These are phyloP conservation scores for Aspergillus versicolor DNA, from an alignment of 2,329 filamentous ascomycete genomes.

Conservation along the genomic window DNA sequence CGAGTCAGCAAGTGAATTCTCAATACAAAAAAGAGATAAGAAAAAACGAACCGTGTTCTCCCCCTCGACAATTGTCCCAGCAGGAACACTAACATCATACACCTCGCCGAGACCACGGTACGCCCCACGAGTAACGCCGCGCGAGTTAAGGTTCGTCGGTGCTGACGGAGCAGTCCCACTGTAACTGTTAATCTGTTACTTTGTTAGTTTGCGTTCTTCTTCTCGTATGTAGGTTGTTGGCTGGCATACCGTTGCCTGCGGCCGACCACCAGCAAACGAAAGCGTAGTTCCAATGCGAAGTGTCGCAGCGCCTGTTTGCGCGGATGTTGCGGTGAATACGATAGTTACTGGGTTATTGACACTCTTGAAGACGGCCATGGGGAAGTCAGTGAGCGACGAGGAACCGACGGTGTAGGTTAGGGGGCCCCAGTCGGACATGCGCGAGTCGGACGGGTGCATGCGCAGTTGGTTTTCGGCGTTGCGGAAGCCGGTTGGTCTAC, in stretches of 20 bases:
- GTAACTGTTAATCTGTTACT: conserved; percentile 53
- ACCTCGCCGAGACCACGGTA: conserved; percentile 65
- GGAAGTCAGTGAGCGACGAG: conserved; percentile 54
- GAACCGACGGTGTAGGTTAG: conserved; percentile 62
- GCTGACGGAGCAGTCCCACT: conserved; percentile 50
- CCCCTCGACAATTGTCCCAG: conserved; percentile 59
- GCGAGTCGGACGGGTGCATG: conserved; percentile 67
- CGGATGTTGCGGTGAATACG: conserved; percentile 55
- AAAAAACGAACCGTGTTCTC: conserved; percentile 51
- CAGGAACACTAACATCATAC: conserved; percentile 61
- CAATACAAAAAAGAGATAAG: background rate
- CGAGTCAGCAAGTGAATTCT: background rate
- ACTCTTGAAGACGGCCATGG: conserved; percentile 65
- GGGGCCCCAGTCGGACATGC: conserved; percentile 63
- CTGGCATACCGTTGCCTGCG: conserved; percentile 44
- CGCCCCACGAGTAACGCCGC: conserved; percentile 65
- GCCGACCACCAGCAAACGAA: conserved; percentile 60
- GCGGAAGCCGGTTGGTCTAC: conserved; percentile 58
- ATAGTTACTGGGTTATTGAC: conserved; percentile 63
- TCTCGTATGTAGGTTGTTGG: background rate
- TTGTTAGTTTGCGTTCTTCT: background rate
- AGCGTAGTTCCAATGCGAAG: conserved; percentile 66
- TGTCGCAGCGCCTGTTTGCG: conserved; percentile 54
- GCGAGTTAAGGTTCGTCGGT: conserved; percentile 63
- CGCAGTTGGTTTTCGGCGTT: conserved; percentile 66